Evolutionary conservation across 192 early-diverging fungal genomes (phyloP), one percentile per base, ranked within the genome.

Genomic region (Piromyces sp.): DNA sequence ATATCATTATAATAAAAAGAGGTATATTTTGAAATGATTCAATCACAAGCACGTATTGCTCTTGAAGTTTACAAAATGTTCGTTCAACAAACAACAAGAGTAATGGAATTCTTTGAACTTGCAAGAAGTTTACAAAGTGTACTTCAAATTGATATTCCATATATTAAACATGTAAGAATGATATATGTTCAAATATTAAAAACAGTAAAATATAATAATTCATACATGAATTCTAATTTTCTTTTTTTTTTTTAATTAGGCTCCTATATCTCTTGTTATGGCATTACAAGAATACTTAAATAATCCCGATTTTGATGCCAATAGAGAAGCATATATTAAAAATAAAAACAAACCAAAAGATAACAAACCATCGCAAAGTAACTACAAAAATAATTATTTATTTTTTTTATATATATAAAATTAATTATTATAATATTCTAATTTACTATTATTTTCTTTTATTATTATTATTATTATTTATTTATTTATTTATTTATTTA

Each of bases 61-160:
- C 83, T 95, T 30, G 86, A 90, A 68, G 92, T 95, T 40, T 95
- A 95, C 87, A 95, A 95, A 82, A 87, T 79, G 17, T 95, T 94
- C 86, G 92, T 92, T 29, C 87, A 87, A 31, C 94, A 95, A 80
- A 93, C 93, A 2, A 89, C 89, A 78, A 88, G 87, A 79, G 88
- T 87, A 6, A 87, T 93, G n/a, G 90, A 91, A 31, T 93, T 93
- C 80, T 89, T 95, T 79, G 86, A 91, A 30, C 88, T 89, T 81
- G 94, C 92, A 30, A 89, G 91, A 79, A 90, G 86, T 30, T 83
- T 93, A 42, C 86, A 89, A 80, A 42, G 83, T 31, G 86, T 85
- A 26, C 86, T 94, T 30, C 85, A 89, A 30, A 89, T 94, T 30
- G 87, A 88, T 31, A 92, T 95, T 81, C 94, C 93, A 26, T 86